Evolutionary conservation across 306 rosid species (phyloP), one percentile per base, ranked within the genome.

Genomic region (Cyamopsis tetragonoloba): DNA sequence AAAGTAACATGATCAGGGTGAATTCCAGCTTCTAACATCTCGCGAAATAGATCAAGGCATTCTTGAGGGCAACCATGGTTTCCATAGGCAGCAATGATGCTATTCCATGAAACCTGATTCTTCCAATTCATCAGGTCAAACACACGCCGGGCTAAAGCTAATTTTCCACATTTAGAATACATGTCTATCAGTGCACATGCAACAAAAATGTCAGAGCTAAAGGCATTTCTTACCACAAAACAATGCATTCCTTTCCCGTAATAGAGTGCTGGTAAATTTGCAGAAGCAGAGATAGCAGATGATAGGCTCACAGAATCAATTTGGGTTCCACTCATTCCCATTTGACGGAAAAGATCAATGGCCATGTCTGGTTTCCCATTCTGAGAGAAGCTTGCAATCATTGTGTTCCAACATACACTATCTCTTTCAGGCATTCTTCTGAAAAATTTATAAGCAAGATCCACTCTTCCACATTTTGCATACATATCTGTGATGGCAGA

Each of bases 71-170:
- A 38, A 61, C 96, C 91, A 6, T 89, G 96, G 72, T 68, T 87
- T n/a, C 88, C 96, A 62, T 83, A 89, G 59, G 96, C 89, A 56
- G 91, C 63, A 53, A 89, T 87, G 30, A 89, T 81, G 78, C 85
- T 89, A 66, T 89, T 89, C 95, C 95, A 89, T 2, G 96, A 85
- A 71, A 89, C 95, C 80, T 89, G 91, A 81, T 81, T 89, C 81
- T 83, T 89, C 66, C 47, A 57, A 57, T 64, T 68, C 88, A 89
- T 89, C 34, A 30, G 39, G 73, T 89, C 81, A 68, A 89, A 89
- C 78, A 87, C 89, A 49, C 26, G 13, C 32, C 71, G 74, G 30
- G 95, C 87, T 69, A 69, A 42, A 56, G 66, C 79, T 71, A 89
- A 58, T 47, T 83, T 85, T 83, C 96, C 96, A 75, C 96, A 89